A percentile compares a stretch with the other conserved stretches of the same genome.
Evolutionary conservation across 805 yeast species (phyloP).

Genomic region (Candida orba): DNA sequence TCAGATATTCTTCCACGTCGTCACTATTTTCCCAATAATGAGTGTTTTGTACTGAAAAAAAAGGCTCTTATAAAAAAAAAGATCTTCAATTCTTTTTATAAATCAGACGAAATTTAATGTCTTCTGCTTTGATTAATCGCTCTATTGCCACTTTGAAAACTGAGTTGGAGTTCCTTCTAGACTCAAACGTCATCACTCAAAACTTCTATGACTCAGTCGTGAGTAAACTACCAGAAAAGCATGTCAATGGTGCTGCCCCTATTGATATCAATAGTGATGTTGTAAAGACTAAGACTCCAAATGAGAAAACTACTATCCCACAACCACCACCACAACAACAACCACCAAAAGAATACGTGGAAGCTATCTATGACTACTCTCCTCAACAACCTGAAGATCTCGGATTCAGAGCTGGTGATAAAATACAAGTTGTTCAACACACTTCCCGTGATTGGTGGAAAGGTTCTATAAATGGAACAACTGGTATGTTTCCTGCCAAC

Average conservation of each 20-base stretch:
- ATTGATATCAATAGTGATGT: background rate
- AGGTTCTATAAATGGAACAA: constrained; percentile 52
- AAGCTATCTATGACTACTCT: constrained; percentile 66
- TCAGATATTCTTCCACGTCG: constrained; percentile 57
- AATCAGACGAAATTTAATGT: constrained; percentile 21
- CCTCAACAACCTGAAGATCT: constrained; percentile 77
- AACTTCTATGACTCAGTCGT: constrained; percentile 45
- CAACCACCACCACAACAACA: constrained; percentile 7
- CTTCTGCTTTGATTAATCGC: constrained; percentile 62
- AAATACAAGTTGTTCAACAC: constrained; percentile 61
- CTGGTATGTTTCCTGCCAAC: constrained; percentile 87
- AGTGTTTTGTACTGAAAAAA: constrained; percentile 32
- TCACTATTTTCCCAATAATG: constrained; percentile 58
- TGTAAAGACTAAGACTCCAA: background rate
- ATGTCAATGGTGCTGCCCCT: constrained; percentile 31
- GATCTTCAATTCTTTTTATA: too few relatives aligned
- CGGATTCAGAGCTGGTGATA: constrained; percentile 56
- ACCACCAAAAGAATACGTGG: constrained; percentile 44
- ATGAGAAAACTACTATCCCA: background rate
- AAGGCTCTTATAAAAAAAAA: too few relatives aligned
- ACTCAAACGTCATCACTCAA: constrained; percentile 63
- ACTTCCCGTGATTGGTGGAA: constrained; percentile 88
- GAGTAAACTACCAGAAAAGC: constrained; percentile 49
- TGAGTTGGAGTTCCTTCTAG: constrained; percentile 73
- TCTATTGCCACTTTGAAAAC: constrained; percentile 68